A percentile compares a stretch with the other conserved stretches of the same genome.
These are phyloP conservation scores for Quercus phellos DNA, from an alignment of 331 rosid species.

Conservation along the genomic window DNA sequence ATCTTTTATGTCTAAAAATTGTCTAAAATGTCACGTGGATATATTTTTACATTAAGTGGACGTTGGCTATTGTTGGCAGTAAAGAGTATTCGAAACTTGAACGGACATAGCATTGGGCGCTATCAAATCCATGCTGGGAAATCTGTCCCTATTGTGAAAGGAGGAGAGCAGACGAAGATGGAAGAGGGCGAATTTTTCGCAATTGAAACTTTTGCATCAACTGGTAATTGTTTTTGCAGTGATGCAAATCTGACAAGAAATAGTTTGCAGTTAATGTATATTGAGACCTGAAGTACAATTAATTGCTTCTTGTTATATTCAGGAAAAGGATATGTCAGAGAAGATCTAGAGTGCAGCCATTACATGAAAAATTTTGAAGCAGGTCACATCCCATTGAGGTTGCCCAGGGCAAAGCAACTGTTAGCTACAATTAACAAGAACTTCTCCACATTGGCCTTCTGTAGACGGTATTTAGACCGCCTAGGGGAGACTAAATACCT, in stretches of 20 bases:
- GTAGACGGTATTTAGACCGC: slow-evolving; percentile 89
- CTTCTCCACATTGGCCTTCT: slow-evolving; percentile 96
- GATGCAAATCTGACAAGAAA: slow-evolving; percentile 7
- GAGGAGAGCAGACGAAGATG: slow-evolving; percentile 99
- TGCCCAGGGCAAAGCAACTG: slow-evolving; percentile 94
- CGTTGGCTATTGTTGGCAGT: slow-evolving; percentile 45
- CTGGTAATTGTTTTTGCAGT: slow-evolving; percentile 52
- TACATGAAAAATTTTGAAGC: slow-evolving; percentile 91
- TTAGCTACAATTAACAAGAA: slow-evolving; percentile 79
- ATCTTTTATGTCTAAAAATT: slow-evolving; percentile 1
- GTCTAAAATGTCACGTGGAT: not conserved
- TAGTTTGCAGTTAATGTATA: slow-evolving; percentile 1
- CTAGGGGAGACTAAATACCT: slow-evolving; percentile 92
- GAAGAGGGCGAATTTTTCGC: slow-evolving; percentile 99
- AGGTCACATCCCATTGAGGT: slow-evolving; percentile 86
- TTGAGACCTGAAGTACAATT: slow-evolving; percentile 7
- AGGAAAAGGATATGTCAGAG: slow-evolving; percentile 95
- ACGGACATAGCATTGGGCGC: slow-evolving; percentile 95
- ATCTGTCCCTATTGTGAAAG: slow-evolving; percentile 96
- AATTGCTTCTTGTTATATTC: slow-evolving; percentile 24
- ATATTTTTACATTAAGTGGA: slow-evolving; percentile 1
- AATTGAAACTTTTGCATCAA: slow-evolving; percentile 91
- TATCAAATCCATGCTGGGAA: slow-evolving; percentile 97
- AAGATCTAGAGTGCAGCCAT: slow-evolving; percentile 98
- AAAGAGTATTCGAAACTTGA: slow-evolving; percentile 89